phyloP scores from a whole-genome alignment of 495 filamentous ascomycete genomes.

The Corynascus novoguineensis region DNA sequence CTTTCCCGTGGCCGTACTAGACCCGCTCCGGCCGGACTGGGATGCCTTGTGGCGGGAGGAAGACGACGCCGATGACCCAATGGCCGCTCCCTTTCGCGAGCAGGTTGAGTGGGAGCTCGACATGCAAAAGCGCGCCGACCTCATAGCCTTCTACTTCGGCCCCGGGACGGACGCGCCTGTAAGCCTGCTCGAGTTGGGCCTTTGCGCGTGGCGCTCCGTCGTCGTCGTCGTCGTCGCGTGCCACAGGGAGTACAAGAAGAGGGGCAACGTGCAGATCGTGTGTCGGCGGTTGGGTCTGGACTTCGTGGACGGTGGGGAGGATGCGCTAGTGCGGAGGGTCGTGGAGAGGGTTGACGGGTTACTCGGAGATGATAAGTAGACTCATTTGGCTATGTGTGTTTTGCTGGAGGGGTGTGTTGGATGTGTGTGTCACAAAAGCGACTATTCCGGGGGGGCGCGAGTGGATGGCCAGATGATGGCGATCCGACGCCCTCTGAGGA shows the following conservation, averaged over 20 bases:
- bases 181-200: conserved; percentile 31
- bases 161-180: conserved; percentile 29
- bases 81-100: conserved; percentile 39
- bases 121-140: conserved; percentile 45
- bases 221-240: conserved; percentile 51
- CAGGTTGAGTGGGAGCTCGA: conserved; percentile 59
- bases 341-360: not conserved
- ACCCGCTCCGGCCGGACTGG: conserved; percentile 53
- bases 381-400: too few species aligned
- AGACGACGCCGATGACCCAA: too few species aligned
- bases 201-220: conserved; percentile 43
- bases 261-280: conserved; percentile 53
- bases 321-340: conserved; percentile 7
- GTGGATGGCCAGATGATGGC: too few species aligned
- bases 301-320: conserved; percentile 31
- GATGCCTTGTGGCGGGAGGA: conserved; percentile 46
- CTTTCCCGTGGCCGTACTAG: conserved; percentile 52
- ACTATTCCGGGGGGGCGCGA: too few species aligned
- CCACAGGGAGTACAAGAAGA: conserved; percentile 48
- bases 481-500: too few species aligned
- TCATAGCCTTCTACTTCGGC: conserved; percentile 54
- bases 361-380: too few species aligned
- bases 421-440: too few species aligned
- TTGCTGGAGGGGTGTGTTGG: too few species aligned
- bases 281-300: conserved; percentile 41